Percentiles rank a stretch among this genome's conserved stretches.
Evolutionary conservation across 345 rosid genomes (phyloP).

Genomic region (Aquilaria sinensis): DNA sequence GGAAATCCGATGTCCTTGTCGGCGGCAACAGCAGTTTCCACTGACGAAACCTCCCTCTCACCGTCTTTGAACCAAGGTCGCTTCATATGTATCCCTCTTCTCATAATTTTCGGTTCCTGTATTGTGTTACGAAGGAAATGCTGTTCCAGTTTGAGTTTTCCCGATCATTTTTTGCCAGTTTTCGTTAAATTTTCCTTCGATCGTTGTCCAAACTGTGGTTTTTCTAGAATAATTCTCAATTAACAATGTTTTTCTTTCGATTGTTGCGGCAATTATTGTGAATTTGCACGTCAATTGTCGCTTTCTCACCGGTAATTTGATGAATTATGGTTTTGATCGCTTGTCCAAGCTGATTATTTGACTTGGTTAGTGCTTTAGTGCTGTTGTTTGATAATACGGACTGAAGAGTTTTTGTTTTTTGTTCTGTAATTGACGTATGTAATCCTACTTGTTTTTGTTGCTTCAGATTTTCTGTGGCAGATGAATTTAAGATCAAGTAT

Average conservation of each 20-base stretch:
- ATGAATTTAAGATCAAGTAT: slow-evolving; percentile 62
- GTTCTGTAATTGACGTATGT: slow-evolving; percentile 10
- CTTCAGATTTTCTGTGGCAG: slow-evolving; percentile 88
- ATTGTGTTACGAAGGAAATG: background rate
- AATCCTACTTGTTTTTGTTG: slow-evolving; percentile 16
- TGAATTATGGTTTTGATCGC: background rate
- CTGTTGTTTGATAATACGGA: background rate
- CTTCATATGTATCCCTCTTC: slow-evolving; percentile 5
- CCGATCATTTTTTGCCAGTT: background rate
- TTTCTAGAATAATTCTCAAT: too few species aligned
- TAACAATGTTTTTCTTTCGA: too few species aligned
- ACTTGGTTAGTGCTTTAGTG: background rate
- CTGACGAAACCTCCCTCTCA: slow-evolving; percentile 54
- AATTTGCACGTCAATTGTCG: slow-evolving; percentile 15
- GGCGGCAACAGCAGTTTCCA: slow-evolving; percentile 19
- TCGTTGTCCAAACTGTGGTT: too few species aligned
- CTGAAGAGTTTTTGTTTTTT: slow-evolving; percentile 2
- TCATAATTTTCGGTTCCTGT: background rate
- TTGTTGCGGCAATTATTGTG: background rate
- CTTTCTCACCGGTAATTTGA: background rate
- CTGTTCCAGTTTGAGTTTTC: background rate
- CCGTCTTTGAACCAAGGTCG: slow-evolving; percentile 59
- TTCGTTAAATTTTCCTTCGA: slow-evolving; percentile 2
- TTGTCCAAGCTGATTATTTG: background rate
- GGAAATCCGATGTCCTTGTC: slow-evolving; percentile 63